phyloP scores from a whole-genome alignment of 495 filamentous ascomycete genomes.

The Letharia columbiana region DNA sequence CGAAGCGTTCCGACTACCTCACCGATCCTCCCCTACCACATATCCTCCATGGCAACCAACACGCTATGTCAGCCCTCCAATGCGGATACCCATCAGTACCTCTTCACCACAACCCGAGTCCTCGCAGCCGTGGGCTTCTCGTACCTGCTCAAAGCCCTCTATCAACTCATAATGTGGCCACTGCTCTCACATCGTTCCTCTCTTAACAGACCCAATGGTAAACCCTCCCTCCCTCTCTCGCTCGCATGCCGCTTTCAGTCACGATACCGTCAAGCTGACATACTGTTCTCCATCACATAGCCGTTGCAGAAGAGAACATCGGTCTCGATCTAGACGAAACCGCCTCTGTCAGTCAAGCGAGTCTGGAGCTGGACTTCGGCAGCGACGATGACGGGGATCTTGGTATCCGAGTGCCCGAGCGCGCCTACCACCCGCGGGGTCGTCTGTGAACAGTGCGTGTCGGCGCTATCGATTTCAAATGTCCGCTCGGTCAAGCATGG shows the following conservation, averaged over 20 bases:
- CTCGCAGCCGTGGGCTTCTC: not conserved
- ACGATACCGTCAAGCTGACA: not conserved
- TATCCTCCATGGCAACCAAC: not conserved
- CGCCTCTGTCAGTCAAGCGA: not conserved
- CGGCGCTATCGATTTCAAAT: not conserved
- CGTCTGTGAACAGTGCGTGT: not conserved
- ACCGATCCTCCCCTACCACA: too few species aligned
- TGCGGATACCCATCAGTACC: not conserved
- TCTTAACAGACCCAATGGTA: not conserved
- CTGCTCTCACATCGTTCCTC: not conserved
- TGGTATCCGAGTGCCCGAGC: not conserved
- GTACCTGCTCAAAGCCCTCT: not conserved
- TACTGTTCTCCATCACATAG: not conserved
- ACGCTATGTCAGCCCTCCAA: not conserved
- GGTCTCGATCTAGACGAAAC: not conserved
- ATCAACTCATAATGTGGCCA: not conserved
- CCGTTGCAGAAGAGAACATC: not conserved
- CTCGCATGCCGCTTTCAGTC: not conserved
- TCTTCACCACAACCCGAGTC: not conserved
- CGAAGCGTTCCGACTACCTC: too few species aligned
- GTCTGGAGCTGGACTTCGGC: slow-evolving; percentile 1
- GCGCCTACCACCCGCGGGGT: not conserved
- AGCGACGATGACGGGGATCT: not conserved
- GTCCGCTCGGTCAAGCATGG: not conserved
- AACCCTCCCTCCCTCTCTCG: not conserved